These are phyloP conservation scores for Populus euphratica DNA, from an alignment of 345 rosid genomes.

Conservation along the genomic window DNA sequence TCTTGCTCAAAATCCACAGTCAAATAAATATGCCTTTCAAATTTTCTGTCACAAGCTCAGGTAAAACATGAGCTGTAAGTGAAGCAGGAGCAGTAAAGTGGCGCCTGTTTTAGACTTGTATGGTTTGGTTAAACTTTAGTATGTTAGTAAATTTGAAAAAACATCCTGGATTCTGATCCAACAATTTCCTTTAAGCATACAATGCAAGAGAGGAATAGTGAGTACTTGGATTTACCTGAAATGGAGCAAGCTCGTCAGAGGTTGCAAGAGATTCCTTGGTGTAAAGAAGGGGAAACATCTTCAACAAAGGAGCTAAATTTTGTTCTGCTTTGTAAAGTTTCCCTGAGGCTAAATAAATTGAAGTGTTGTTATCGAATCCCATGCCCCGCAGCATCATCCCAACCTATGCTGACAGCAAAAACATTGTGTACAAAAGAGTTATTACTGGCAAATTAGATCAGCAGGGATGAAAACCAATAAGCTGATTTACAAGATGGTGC, in stretches of 20 bases:
- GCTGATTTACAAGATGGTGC: background rate
- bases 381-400: conserved; percentile 95
- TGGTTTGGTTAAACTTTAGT: background rate
- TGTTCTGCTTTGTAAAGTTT: conserved; percentile 61
- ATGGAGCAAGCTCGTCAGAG: conserved; percentile 78
- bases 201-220: background rate
- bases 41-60: background rate
- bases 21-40: background rate
- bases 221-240: conserved; percentile 48
- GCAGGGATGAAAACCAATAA: background rate
- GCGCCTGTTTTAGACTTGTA: background rate
- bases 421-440: conserved; percentile 21
- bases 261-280: conserved; percentile 87
- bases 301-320: conserved; percentile 60
- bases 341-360: conserved; percentile 87
- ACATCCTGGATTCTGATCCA: background rate
- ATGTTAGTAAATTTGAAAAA: background rate
- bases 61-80: background rate
- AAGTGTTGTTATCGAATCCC: conserved; percentile 86
- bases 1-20: background rate
- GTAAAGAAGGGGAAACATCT: conserved; percentile 86
- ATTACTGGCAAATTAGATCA: conserved; percentile 17
- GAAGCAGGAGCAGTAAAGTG: background rate
- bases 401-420: conserved; percentile 72
- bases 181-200: background rate